Evolutionary conservation across 768 basidiomycete species (phyloP), one percentile per base, ranked within the genome.

Genomic region (Pholiota microspora): DNA sequence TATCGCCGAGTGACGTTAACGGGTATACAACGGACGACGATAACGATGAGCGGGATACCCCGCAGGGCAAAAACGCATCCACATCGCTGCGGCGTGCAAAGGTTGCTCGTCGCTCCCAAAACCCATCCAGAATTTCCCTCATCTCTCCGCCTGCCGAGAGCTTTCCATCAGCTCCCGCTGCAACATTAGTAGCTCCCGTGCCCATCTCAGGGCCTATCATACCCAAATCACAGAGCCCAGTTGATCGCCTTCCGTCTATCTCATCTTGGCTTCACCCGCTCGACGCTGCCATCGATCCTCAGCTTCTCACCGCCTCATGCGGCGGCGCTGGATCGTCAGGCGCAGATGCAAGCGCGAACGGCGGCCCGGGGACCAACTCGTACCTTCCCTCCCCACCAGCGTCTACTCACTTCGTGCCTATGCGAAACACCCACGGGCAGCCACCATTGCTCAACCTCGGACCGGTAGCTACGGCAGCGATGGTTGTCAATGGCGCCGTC

Each of bases 181-280:
- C n/a, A 28, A 29, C 8, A 23, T 27, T 27, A 8, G 15, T 24
- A 16, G 13, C 45, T 12, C 16, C 34, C 55, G 29, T n/a, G 28
- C 53, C 49, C 18, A 15, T 15, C 34, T 38, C 49, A 10, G 34
- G n/a, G n/a, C n/a, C 25, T 49, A n/a, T 46, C 59, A 52, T 71
- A 74, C 55, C 55, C 63, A 7, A 64, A 67, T 49, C 70, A 66
- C 53, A 50, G 55, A 10, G 47, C 31, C 15, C 10, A 44, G 25
- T 40, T 7, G 45, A 31, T 67, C 73, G 78, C 31, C 78, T 89
- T 9, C 86, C 86, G 0, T 75, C 86, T 48, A 88, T 89, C 46
- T 83, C 86, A 0, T 79, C 86, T 1, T 88, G 86, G 86, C 74
- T 88, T 0, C 79, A 79, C 62, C 75, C 62, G 64, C 75, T 62